These are phyloP conservation scores for Neurospora cerealis DNA, from an alignment of 495 filamentous ascomycete genomes.

Conservation along the genomic window DNA sequence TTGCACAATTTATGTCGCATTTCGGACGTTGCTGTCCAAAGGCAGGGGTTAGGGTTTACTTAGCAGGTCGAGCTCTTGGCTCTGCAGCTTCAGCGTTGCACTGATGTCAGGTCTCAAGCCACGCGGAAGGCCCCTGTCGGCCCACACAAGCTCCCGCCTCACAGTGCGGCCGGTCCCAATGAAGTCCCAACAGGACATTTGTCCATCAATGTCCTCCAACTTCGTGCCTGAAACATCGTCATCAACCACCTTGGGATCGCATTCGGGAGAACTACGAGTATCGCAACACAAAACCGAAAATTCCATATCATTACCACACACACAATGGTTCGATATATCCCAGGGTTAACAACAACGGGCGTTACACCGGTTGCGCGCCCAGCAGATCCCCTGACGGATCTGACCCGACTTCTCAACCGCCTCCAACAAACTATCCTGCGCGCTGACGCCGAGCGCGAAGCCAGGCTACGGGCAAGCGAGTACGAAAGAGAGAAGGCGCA, in stretches of 20 bases:
- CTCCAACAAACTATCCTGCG: slow-evolving; percentile 64
- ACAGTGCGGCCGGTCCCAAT: background rate
- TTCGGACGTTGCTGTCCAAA: background rate
- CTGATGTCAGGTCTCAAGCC: background rate
- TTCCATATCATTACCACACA: background rate
- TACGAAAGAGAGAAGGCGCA: slow-evolving; percentile 60
- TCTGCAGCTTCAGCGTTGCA: background rate
- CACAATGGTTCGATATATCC: slow-evolving; percentile 20
- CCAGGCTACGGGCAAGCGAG: slow-evolving; percentile 49
- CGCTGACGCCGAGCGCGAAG: slow-evolving; percentile 48
- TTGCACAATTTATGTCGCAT: background rate
- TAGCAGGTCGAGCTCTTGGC: background rate
- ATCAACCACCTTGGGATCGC: background rate
- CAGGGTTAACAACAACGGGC: slow-evolving; percentile 4
- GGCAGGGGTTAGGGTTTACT: background rate
- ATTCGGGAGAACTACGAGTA: background rate
- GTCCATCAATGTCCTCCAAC: background rate
- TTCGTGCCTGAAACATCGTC: background rate
- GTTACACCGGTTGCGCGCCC: slow-evolving; percentile 2
- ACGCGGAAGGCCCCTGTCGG: background rate
- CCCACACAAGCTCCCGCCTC: background rate
- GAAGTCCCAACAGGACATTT: background rate
- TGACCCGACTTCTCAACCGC: slow-evolving; percentile 62
- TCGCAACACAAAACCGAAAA: background rate
- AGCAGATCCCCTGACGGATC: slow-evolving; percentile 37